A percentile compares a stretch with the other conserved stretches of the same genome.
Conservation (phyloP, 2,329 filamentous ascomycete genomes). For the Penicillium vulpinum region DNA sequence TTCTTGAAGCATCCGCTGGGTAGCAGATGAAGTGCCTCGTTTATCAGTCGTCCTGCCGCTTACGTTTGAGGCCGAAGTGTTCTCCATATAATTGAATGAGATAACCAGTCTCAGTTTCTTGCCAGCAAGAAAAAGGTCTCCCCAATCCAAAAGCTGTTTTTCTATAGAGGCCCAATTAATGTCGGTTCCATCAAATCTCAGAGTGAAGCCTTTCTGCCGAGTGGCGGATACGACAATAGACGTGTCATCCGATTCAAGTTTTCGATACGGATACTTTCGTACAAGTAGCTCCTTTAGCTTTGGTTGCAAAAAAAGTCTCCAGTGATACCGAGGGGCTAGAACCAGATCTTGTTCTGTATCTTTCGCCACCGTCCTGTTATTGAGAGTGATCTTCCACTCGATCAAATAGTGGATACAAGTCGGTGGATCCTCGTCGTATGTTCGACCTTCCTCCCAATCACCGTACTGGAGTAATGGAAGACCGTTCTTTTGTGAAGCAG, state of each 20-base stretch:
- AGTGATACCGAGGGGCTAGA: constrained; percentile 12
- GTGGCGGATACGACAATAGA: constrained; percentile 12
- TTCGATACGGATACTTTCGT: constrained; percentile 11
- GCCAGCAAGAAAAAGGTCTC: constrained; percentile 12
- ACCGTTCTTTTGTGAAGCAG: no score
- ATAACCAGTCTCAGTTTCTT: constrained; percentile 17
- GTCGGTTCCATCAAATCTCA: constrained; percentile 12
- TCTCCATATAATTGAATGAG: constrained; percentile 16
- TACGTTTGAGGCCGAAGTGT: no score
- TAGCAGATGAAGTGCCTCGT: no score
- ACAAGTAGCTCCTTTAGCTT: constrained; percentile 12
- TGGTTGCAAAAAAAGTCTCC: constrained; percentile 10
- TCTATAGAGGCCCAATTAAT: constrained; percentile 17
- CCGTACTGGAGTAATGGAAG: no score
- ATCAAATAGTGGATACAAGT: no score
- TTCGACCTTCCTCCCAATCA: no score
- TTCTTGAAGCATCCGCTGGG: no score
- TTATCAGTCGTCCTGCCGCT: no score
- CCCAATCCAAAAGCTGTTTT: constrained; percentile 10
- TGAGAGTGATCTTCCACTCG: constrained; percentile 5
- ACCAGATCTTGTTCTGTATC: constrained; percentile 18
- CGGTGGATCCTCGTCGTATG: no score
- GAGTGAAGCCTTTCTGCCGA: constrained; percentile 7
- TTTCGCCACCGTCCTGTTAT: constrained; percentile 13
- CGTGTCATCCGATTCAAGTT: constrained; percentile 13